Base-by-base conservation (phyloP, 208 protist genomes). In the Angomonas ambiguus region DNA sequence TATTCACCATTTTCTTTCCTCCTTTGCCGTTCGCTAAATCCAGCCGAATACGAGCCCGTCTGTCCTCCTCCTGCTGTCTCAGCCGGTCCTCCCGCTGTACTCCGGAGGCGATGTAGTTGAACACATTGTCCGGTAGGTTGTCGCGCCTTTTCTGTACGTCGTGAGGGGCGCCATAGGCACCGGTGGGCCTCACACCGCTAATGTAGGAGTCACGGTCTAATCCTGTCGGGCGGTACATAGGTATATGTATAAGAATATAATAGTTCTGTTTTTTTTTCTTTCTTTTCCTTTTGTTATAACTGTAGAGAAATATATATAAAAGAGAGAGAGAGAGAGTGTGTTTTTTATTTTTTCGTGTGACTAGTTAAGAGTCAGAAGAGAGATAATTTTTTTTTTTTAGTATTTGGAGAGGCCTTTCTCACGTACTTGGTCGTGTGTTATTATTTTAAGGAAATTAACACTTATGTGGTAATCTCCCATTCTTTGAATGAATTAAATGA, bases 161-260 rank as follows among this genome's bases (percentile, higher is more conserved):
- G 66, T 94, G 88, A 28, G 80, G 11, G 2, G 67, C 83, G 1
- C 81, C 83, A 74, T 80, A 90, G 53, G 69, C 74, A 51, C 76
- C 76, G 38, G 81, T 72, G 16, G 82, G 83, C 35, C 90, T 84
- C 16, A 95, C 72, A 3, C 87, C 90, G 62, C 76, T 92, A 58
- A 93, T 84, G 75, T 91, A 91, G 10, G 87, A 95, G 71, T 95
- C 90, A 27, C 87, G 82, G 38, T 87, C 82, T n/a, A 85, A 65
- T 2, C 89, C 89, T 8, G 82, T 88, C 8, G 89, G 72, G 35
- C 77, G 67, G 58, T 92, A 95, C 0, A 57, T 80, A 77, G 83
- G 86, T 0, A 51, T 62, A 2, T 3, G 1, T 45, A 24, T 16
- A 2, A 20, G 6, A 35, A 64, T 55, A 56, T 28, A 20, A 68